Conservation (phyloP, 202 grass and related monocot genomes). For the Hordeum pubiflorum region DNA sequence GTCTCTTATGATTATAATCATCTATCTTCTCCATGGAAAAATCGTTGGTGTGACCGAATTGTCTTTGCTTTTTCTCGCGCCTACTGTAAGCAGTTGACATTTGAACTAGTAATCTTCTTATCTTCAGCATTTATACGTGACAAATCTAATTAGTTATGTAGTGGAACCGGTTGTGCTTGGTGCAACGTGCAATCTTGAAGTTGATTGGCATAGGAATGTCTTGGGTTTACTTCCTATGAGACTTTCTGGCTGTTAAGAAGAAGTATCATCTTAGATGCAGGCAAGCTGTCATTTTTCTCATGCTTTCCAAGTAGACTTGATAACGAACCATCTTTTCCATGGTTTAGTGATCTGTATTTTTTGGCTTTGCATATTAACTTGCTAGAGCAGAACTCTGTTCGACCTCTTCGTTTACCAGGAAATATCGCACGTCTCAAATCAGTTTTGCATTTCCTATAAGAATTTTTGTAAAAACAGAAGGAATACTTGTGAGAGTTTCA, state of each 20-base stretch:
- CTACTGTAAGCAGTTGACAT: constrained; percentile 39
- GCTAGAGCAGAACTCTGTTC: background rate
- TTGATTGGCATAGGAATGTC: background rate
- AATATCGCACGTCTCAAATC: no score
- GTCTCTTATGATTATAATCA: background rate
- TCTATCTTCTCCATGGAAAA: constrained; percentile 10
- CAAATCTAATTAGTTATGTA: background rate
- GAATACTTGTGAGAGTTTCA: background rate
- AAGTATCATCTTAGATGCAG: constrained; percentile 5
- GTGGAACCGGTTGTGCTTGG: background rate
- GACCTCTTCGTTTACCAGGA: no score
- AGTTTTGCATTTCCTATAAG: background rate
- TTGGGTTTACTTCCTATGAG: constrained; percentile 25
- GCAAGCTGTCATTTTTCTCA: constrained; percentile 14
- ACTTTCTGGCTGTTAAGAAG: constrained; percentile 19
- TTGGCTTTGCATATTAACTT: background rate
- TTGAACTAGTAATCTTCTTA: constrained; percentile 26
- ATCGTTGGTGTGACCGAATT: constrained; percentile 10
- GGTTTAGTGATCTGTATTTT: background rate
- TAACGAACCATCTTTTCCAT: background rate
- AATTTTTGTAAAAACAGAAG: background rate
- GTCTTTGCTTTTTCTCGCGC: constrained; percentile 25
- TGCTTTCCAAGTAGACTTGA: constrained; percentile 22
- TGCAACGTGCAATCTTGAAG: constrained; percentile 12
- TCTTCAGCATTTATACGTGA: constrained; percentile 6